Conservation (phyloP, 2,329 filamentous ascomycete species). For the Cyanodermella asteris region DNA sequence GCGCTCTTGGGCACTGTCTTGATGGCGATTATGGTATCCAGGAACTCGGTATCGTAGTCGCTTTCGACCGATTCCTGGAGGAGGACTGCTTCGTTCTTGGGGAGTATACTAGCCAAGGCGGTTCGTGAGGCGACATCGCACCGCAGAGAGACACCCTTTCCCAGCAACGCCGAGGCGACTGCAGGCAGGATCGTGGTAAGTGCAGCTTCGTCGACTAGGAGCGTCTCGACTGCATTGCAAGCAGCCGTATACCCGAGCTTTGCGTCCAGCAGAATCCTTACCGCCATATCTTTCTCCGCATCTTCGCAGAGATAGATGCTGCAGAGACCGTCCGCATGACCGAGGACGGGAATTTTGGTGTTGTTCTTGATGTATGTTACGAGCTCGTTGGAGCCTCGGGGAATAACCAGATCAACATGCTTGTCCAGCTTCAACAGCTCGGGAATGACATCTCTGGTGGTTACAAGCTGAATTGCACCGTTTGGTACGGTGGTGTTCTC, state of each 20-base stretch:
- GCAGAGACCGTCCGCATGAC: slow-evolving; percentile 88
- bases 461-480: slow-evolving; percentile 78
- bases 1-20: slow-evolving; percentile 40
- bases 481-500: slow-evolving; percentile 54
- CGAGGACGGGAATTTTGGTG: slow-evolving; percentile 86
- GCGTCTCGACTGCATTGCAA: slow-evolving; percentile 83
- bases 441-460: slow-evolving; percentile 73
- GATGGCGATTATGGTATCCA: slow-evolving; percentile 64
- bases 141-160: slow-evolving; percentile 58
- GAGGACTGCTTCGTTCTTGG: slow-evolving; percentile 20
- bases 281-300: slow-evolving; percentile 50
- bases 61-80: slow-evolving; percentile 43
- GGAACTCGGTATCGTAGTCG: slow-evolving; percentile 78
- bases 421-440: slow-evolving; percentile 69
- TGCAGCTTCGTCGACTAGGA: slow-evolving; percentile 58
- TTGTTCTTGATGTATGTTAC: slow-evolving; percentile 75
- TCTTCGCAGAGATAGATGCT: slow-evolving; percentile 63
- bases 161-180: slow-evolving; percentile 51
- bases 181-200: slow-evolving; percentile 44
- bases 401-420: slow-evolving; percentile 87
- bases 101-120: slow-evolving; percentile 31
- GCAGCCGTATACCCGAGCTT: slow-evolving; percentile 90
- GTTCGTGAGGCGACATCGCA: slow-evolving; percentile 53
- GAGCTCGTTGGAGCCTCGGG: slow-evolving; percentile 72
- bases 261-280: slow-evolving; percentile 63